Evolutionary conservation across 192 early-diverging fungal genomes (phyloP), one percentile per base, ranked within the genome.

Genomic region (Pilaira anomala): DNA sequence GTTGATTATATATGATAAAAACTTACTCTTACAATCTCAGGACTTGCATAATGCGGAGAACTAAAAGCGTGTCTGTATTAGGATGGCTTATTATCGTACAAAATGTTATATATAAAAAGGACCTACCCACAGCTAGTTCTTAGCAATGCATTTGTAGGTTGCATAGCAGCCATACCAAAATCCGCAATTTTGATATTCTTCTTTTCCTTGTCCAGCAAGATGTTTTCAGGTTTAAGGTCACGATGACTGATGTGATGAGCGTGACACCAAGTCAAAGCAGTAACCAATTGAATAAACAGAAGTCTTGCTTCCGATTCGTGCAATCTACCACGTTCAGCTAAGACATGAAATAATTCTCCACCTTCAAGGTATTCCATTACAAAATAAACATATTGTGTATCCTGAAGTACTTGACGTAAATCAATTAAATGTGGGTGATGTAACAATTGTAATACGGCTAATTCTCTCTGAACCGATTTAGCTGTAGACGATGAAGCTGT

Each of bases 151-250:
- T 77, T 82, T 22, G 52, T 65, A 40, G 75, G 73, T 30, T 70
- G 75, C 40, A 84, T 73, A 6, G 78, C 62, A 0, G 85, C 75
- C 63, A 87, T 85, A 16, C 85, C 85, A 73, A 87, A 87, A 75
- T 87, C 85, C 13, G 76, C 80, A 49, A 87, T 74, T 54, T 87
- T 87, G 63, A 87, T 68, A 22, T 79, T 78, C 56, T 80, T 74
- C 24, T 77, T 55, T 24, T 61, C 57, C 46, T 49, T 56, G 30
- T 73, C 76, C 30, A 80, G 26, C 14, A 80, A 63, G 30, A 80
- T 80, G 26, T 80, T 80, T 75, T 93, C 91, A 25, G 91, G 91
- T 55, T 93, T 93, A 13, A 93, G 69, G 65, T 93, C 91, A 25
- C 91, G 69, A 76, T 93, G 91, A 0, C 70, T 72, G 36, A 73